These are phyloP conservation scores for Populus trichocarpa DNA, from an alignment of 441 rosid species.

Conservation along the genomic window DNA sequence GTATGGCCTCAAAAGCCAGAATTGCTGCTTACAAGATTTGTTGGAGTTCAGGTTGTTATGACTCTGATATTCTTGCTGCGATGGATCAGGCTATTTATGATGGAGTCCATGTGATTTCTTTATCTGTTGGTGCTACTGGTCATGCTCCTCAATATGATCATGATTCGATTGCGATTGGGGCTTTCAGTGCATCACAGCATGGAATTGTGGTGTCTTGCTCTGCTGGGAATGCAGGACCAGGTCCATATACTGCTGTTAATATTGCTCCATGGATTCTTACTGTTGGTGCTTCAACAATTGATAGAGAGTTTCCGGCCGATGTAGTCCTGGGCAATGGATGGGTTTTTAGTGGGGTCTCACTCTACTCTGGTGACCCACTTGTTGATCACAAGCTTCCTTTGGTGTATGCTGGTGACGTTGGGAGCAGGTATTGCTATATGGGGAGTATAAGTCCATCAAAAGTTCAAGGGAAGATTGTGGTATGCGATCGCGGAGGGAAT, in stretches of 20 bases:
- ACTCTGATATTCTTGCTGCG: slow-evolving; percentile 79
- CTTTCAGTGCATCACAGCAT: slow-evolving; percentile 56
- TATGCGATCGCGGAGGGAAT: slow-evolving; percentile 79
- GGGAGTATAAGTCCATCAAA: slow-evolving; percentile 44
- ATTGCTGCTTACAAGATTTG: slow-evolving; percentile 84
- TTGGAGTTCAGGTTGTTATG: slow-evolving; percentile 67
- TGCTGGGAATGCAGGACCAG: slow-evolving; percentile 92
- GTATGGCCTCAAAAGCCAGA: slow-evolving; percentile 75
- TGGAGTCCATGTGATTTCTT: slow-evolving; percentile 74
- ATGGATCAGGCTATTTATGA: slow-evolving; percentile 78
- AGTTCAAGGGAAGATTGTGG: slow-evolving; percentile 67
- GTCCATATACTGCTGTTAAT: slow-evolving; percentile 56
- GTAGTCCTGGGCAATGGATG: slow-evolving; percentile 62
- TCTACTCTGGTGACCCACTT: slow-evolving; percentile 48
- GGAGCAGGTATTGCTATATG: slow-evolving; percentile 46
- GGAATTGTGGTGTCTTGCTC: slow-evolving; percentile 81
- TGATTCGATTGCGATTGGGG: slow-evolving; percentile 79
- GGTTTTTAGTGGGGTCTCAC: slow-evolving; percentile 48
- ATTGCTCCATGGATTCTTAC: slow-evolving; percentile 89
- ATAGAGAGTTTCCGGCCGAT: slow-evolving; percentile 73
- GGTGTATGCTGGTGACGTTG: slow-evolving; percentile 61
- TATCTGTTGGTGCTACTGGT: slow-evolving; percentile 70
- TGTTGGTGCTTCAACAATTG: slow-evolving; percentile 81
- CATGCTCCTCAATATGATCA: slow-evolving; percentile 56
- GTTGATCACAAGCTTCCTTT: slow-evolving; percentile 40